A percentile compares a stretch with the other conserved stretches of the same genome.
These are phyloP conservation scores for Ophiostoma montium DNA, from an alignment of 2,329 filamentous ascomycete species.

Conservation along the genomic window DNA sequence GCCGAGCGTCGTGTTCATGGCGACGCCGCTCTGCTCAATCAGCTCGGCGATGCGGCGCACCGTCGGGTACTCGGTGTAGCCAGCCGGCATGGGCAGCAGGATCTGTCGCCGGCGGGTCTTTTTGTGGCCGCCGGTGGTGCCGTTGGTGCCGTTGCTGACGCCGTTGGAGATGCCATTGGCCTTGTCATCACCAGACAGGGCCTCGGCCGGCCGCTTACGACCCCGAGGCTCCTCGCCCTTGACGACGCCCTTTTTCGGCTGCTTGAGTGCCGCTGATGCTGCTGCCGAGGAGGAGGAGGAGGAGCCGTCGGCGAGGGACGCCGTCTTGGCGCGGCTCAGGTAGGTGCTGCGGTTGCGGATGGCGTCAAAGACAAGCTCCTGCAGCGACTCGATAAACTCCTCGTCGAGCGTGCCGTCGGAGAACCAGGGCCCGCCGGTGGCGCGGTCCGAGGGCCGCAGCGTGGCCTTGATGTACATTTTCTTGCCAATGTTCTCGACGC, in stretches of 20 bases:
- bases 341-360: constrained; percentile 62
- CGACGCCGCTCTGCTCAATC: constrained; percentile 54
- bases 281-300: neutral
- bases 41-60: constrained; percentile 62
- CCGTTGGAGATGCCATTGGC: neutral
- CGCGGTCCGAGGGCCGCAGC: constrained; percentile 73
- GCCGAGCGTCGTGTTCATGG: constrained; percentile 55
- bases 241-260: constrained; percentile 30
- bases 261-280: neutral
- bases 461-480: constrained; percentile 93
- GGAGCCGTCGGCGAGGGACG: neutral
- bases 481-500: constrained; percentile 76
- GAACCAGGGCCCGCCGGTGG: constrained; percentile 90
- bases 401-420: constrained; percentile 82
- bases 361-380: constrained; percentile 57
- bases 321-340: constrained; percentile 25
- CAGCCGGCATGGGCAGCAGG: constrained; percentile 43
- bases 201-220: constrained; percentile 38
- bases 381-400: constrained; percentile 68
- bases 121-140: constrained; percentile 2
- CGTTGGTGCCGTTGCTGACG: neutral
- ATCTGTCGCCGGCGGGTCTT: constrained; percentile 19
- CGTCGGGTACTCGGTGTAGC: constrained; percentile 69
- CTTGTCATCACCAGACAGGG: constrained; percentile 22
- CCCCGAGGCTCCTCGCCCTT: constrained; percentile 18